Base-by-base conservation (phyloP, 495 filamentous ascomycete genomes). In the Penicillium psychrofluorescens region DNA sequence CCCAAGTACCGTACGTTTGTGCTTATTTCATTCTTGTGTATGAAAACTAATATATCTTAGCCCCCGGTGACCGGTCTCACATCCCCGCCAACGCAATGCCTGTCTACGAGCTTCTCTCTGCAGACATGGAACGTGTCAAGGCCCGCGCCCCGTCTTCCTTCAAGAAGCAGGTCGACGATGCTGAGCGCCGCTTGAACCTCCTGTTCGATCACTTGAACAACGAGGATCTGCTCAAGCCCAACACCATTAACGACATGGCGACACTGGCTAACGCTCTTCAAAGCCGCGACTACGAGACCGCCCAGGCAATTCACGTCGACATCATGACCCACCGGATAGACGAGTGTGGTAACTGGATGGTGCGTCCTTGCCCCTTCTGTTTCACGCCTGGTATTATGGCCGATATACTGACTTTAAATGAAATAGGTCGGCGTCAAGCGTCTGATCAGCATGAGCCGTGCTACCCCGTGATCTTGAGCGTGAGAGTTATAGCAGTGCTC, bases 181-280 rank as follows among this genome's bases (percentile, higher is more conserved):
- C 89, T 4, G 88, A 95, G 58, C 94, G 94, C 64, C 78, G 91
- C 35, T 73, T 98, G 44, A 85, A 83, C 49, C 83, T 95, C 41
- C 76, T 98, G 8, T 98, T 95, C 66, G 90, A 97, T 56, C 89
- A 95, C 63, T 72, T 98, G 40, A 97, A 97, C 72, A 97, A 97
- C 55, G 85, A 87, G 55, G 88, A 95, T 46, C 68, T 98, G 16
- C 72, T 96, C 40, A 86, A 82, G 59, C 75, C 81, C 27, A 88
- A 90, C 54, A 95, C 91, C 7, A 70, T 96, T 35, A 67, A 79
- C 45, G 75, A 82, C 38, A 75, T 88, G 77, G 65, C 70, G 30
- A 73, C 85, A 56, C 62, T 92, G 13, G 78, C 85, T 10, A 65
- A 74, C 45, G 83, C 84, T 8, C 56, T 97, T 12, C 77, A 84